Evolutionary conservation across 768 basidiomycete species (phyloP).

Genomic region (Epithele typhae): DNA sequence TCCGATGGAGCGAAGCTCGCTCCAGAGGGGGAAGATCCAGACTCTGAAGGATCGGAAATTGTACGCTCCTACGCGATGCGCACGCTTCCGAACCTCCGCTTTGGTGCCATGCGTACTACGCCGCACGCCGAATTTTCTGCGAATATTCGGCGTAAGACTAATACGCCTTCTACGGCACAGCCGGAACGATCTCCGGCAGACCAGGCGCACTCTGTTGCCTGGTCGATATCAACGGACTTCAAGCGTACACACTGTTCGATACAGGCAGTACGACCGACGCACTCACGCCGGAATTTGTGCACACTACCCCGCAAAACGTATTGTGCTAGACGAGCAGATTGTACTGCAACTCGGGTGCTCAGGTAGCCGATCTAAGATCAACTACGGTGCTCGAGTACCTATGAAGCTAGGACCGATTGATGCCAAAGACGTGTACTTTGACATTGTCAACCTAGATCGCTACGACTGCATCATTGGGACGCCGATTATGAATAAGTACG

Average conservation of each 20-base stretch:
- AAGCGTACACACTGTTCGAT: constrained; percentile 21
- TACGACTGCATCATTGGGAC: constrained; percentile 31
- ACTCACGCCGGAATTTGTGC: constrained; percentile 21
- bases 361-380: constrained; percentile 27
- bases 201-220: neutral
- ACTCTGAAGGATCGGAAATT: too few relatives aligned
- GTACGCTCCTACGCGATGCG: too few relatives aligned
- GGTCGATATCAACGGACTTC: constrained; percentile 7
- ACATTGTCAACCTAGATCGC: constrained; percentile 4
- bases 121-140: too few relatives aligned
- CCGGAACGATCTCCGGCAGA: neutral
- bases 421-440: neutral
- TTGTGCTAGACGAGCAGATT: constrained; percentile 14
- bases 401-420: constrained; percentile 7
- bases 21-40: too few relatives aligned
- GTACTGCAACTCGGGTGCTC: constrained; percentile 29
- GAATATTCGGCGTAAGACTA: too few relatives aligned
- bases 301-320: constrained; percentile 5
- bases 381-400: constrained; percentile 20
- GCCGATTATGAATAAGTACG: constrained; percentile 20
- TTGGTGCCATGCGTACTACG: too few relatives aligned
- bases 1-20: too few relatives aligned
- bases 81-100: too few relatives aligned
- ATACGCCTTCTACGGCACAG: too few relatives aligned
- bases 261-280: constrained; percentile 21